Base-by-base conservation (phyloP, 371 early-diverging fungal genomes). In the Rhizopus microsporus region DNA sequence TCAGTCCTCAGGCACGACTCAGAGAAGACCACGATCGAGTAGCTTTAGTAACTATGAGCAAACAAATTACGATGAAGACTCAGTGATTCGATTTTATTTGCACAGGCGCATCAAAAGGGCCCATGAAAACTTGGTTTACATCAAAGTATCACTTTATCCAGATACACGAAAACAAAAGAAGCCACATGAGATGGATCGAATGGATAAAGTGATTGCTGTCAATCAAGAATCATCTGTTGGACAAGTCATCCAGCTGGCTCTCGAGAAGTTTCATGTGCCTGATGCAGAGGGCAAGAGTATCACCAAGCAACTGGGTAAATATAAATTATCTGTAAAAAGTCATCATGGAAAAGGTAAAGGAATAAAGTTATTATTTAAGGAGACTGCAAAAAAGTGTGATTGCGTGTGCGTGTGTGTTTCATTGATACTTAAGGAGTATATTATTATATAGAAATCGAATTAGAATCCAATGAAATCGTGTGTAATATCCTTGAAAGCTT, bases 191-290 rank as follows among this genome's bases (percentile, higher is more conserved):
- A 71, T 76, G 31, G 76, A 79, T 54, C 62, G 79, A n/a, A 71
- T 76, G 30, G 80, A 79, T 54, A 79, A 79, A 57, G 72, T 79
- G n/a, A 76, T 79, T 39, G 57, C 75, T 39, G 75, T 79, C 13
- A 59, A 56, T 23, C 56, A 65, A 51, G 70, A 76, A 16, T 65
- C 62, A 6, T 56, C 53, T 33, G 56, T 79, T 39, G 77, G 75
- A 5, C 61, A 60, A 34, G 75, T 79, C 8, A 74, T 74, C 34
- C 65, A 70, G 12, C 59, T 69, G 33, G 77, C 80, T 8, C 51
- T 79, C 10, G 75, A 74, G 17, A 76, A 79, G 34, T 76, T 79
- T 40, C 77, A 74, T 58, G 69, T 76, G 32, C 69, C 76, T 31
- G 74, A 76, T 59, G 73, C 71, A 33, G 69, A 71, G 29, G 65